Evolutionary conservation across 179 eudicot genomes (phyloP).

Genomic region (Camellia oleifera): DNA sequence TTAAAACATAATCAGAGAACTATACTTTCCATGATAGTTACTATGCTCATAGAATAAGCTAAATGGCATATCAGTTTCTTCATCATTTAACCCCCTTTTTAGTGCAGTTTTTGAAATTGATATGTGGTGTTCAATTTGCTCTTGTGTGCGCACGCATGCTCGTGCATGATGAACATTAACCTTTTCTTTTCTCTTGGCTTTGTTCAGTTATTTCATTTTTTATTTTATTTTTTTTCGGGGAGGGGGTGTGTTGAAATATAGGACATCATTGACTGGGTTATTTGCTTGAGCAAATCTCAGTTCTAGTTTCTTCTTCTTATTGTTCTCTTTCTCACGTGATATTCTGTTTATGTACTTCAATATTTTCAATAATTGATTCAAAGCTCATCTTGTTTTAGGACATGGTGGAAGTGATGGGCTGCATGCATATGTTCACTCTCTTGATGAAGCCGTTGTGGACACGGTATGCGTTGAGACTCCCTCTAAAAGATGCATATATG

Average conservation of each 20-base stretch:
- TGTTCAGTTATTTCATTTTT: not conserved
- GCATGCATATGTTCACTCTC: conserved; percentile 82
- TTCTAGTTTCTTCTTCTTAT: too few relatives aligned
- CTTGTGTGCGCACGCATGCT: not conserved
- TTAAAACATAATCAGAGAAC: not conserved
- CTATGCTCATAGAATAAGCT: not conserved
- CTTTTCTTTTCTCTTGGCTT: not conserved
- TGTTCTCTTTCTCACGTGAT: too few relatives aligned
- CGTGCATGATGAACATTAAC: not conserved
- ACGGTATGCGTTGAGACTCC: conserved; percentile 33
- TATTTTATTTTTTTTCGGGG: not conserved
- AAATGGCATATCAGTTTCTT: not conserved
- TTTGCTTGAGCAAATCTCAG: too few relatives aligned
- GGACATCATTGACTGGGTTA: too few relatives aligned
- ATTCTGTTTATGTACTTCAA: not conserved
- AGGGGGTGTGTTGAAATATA: too few relatives aligned
- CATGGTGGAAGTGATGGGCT: conserved; percentile 96
- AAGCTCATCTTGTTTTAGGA: conserved; percentile 37
- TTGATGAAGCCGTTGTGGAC: conserved; percentile 64
- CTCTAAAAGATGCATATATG: not conserved
- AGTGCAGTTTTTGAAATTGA: not conserved
- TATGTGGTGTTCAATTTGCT: not conserved
- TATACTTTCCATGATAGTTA: not conserved
- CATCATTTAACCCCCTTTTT: not conserved
- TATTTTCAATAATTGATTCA: not conserved